Base-by-base conservation (phyloP, 2,329 filamentous ascomycete genomes). In the Pseudogymnoascus verrucosus region DNA sequence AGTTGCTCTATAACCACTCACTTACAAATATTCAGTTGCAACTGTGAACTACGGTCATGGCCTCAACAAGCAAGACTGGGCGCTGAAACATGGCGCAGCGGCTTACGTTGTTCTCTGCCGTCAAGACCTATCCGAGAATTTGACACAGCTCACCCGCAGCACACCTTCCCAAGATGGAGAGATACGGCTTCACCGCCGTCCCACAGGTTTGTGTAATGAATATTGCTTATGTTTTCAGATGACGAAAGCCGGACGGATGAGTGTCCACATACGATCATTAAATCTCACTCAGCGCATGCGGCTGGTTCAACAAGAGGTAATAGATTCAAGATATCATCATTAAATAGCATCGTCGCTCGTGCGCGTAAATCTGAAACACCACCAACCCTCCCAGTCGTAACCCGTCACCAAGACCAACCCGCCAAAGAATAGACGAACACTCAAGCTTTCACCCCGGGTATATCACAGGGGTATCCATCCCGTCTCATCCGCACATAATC, bases 371-470 rank as follows among this genome's bases (percentile, higher is more conserved):
- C n/a, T 19, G 47, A 57, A 34, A 31, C 34, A 28, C 28, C n/a
- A 57, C 4, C 26, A 57, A 57, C 10, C 28, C 47, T 34, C 28
- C 26, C n/a, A 31, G 47, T 19, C 47, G 26, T 34, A 34, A 12
- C 26, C 47, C n/a, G n/a, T 57, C 47, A 57, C 47, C 47, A 67
- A 12, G 68, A 68, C 26, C 47, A 57, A 57, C n/a, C 47, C 3
- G 47, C n/a, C 26, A 57, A 57, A 57, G 14, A 10, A 57, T 34
- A n/a, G 26, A 19, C 10, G 28, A 57, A 6, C 26, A 31, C 1
- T 34, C 28, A 19, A 34, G 6, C n/a, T 34, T 57, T 28, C 26
- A 57, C 10, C n/a, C 7, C 47, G 47, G 47, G 47, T 34, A 57
- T 34, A 57, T 34, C 26, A 57, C 8, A 31, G n/a, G 14, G 47